Percentiles rank a stretch among this genome's conserved stretches.
These are phyloP conservation scores for Colletotrichum karsti DNA, from an alignment of 2,329 filamentous ascomycete genomes.

Conservation along the genomic window DNA sequence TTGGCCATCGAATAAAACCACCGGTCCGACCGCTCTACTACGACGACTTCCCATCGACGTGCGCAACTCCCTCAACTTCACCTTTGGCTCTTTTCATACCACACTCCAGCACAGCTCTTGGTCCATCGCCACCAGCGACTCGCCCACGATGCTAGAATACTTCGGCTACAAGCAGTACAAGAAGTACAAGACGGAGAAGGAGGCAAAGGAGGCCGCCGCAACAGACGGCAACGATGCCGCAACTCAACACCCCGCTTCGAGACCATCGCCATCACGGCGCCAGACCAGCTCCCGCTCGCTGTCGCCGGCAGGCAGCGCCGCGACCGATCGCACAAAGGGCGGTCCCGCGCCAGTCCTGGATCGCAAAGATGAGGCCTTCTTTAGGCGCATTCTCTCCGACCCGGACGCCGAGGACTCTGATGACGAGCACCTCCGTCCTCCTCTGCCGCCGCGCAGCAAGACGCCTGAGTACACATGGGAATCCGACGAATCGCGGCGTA, in stretches of 20 bases:
- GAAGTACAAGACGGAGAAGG: conserved; percentile 64
- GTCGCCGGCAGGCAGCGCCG: conserved; percentile 33
- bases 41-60: neutral
- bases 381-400: conserved; percentile 59
- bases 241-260: conserved; percentile 3
- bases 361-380: conserved; percentile 66
- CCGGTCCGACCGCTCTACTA: conserved; percentile 1
- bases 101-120: neutral
- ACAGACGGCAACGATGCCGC: conserved; percentile 5
- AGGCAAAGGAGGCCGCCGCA: conserved; percentile 37
- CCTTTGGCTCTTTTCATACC: neutral
- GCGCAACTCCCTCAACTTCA: neutral
- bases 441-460: conserved; percentile 62
- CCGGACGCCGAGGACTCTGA: conserved; percentile 33
- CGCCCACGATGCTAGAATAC: conserved; percentile 65
- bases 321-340: conserved; percentile 34
- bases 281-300: conserved; percentile 32
- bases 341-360: conserved; percentile 56
- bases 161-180: conserved; percentile 70
- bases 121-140: conserved; percentile 30
- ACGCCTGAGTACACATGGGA: conserved; percentile 60
- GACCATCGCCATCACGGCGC: conserved; percentile 23
- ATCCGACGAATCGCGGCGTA: conserved; percentile 31
- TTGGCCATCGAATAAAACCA: conserved; percentile 25
- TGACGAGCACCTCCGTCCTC: conserved; percentile 55